Conservation (phyloP, 768 basidiomycete species). For the Lanmaoa rubissima region DNA sequence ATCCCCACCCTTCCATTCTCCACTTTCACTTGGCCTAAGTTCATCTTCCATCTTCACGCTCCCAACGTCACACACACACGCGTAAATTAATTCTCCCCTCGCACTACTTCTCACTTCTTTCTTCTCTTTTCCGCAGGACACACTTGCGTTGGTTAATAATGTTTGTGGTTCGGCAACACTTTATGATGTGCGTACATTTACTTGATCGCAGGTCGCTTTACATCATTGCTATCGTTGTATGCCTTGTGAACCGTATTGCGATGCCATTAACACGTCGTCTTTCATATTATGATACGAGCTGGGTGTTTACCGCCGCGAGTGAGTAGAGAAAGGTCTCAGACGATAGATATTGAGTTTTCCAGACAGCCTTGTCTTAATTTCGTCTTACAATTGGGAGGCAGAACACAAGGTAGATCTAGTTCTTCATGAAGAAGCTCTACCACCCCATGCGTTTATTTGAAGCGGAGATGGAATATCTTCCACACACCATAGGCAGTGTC, state of each 20-base stretch:
- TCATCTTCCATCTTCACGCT: not conserved
- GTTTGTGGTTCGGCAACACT: not conserved
- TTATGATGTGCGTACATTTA: slow-evolving; percentile 2
- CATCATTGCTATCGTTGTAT: slow-evolving; percentile 1
- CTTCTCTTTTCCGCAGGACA: not conserved
- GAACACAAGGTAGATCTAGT: not conserved
- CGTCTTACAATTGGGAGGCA: not conserved
- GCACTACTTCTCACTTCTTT: not conserved
- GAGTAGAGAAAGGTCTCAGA: not conserved
- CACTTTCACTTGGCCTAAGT: not conserved
- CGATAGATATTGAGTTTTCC: too few relatives aligned
- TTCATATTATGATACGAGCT: not conserved
- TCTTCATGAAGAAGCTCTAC: not conserved
- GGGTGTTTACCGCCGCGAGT: not conserved
- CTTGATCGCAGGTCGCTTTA: slow-evolving; percentile 9
- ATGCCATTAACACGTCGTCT: not conserved
- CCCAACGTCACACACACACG: slow-evolving; percentile 5
- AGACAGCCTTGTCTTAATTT: not conserved
- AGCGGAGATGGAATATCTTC: slow-evolving; percentile 29
- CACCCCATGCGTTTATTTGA: slow-evolving; percentile 7
- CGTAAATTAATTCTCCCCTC: slow-evolving; percentile 15
- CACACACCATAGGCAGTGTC: slow-evolving; percentile 9
- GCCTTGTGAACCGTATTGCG: too few relatives aligned
- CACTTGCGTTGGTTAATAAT: not conserved
- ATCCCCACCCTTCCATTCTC: not conserved